Percentiles rank a stretch among this genome's conserved stretches.
Evolutionary conservation across 139 green algal species (phyloP).

Genomic region (Trebouxia sp.): DNA sequence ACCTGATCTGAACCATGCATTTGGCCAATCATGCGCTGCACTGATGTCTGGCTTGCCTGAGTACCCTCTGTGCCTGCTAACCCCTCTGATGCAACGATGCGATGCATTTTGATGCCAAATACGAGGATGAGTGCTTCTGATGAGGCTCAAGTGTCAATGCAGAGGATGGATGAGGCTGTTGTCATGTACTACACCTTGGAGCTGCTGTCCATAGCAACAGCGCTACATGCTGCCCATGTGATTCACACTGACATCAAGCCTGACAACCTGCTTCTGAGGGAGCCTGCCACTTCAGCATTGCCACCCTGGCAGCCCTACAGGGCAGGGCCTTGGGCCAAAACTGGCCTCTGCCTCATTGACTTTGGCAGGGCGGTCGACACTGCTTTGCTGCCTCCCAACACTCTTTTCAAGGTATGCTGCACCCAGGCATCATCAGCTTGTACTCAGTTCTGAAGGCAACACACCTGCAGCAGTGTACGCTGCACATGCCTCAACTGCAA

Average conservation of each 20-base stretch:
- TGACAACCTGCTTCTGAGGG: slow-evolving; percentile 54
- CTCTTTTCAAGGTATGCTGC: slow-evolving; percentile 35
- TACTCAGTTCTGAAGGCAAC: no score
- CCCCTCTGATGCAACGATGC: no score
- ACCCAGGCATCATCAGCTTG: no score
- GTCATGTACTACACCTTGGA: slow-evolving; percentile 36
- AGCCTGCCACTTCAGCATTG: slow-evolving; percentile 6
- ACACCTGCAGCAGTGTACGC: no score
- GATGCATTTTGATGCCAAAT: no score
- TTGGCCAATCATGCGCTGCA: no score
- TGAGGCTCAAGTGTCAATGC: slow-evolving; percentile 25
- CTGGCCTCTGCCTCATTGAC: slow-evolving; percentile 51
- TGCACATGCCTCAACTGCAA: no score
- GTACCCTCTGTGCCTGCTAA: no score
- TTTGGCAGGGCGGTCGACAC: slow-evolving; percentile 57
- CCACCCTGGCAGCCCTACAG: slow-evolving; percentile 1
- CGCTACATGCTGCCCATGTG: slow-evolving; percentile 28
- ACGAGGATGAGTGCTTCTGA: no score
- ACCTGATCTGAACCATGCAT: no score
- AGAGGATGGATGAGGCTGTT: slow-evolving; percentile 39
- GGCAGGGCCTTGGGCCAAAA: background rate
- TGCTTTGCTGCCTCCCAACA: slow-evolving; percentile 43
- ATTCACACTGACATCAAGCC: slow-evolving; percentile 57
- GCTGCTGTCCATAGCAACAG: slow-evolving; percentile 32
- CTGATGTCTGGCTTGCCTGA: no score